A percentile compares a stretch with the other conserved stretches of the same genome.
These are phyloP conservation scores for Porphyrellus cyaneotinctus DNA, from an alignment of 768 basidiomycete genomes.

Conservation along the genomic window DNA sequence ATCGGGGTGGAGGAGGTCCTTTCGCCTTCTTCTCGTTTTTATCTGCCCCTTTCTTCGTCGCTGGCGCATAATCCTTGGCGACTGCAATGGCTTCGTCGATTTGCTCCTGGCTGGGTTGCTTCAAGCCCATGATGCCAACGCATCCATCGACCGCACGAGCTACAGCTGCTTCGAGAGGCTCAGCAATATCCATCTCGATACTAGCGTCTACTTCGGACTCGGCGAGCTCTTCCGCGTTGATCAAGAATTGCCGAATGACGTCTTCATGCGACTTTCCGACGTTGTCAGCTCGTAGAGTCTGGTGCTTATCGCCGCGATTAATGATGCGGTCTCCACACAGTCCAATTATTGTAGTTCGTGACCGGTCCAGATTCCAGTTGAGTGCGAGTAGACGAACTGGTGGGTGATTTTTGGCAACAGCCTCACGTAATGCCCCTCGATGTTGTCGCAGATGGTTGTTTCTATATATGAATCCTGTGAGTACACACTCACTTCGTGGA, in stretches of 20 bases:
- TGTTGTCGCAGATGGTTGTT: conserved; percentile 90
- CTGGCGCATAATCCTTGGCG: conserved; percentile 40
- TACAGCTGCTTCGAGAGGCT: conserved; percentile 52
- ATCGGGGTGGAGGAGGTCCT: conserved; percentile 44
- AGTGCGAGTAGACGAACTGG: conserved; percentile 77
- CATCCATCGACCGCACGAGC: conserved; percentile 56
- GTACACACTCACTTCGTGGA: not conserved
- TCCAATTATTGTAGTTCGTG: conserved; percentile 61
- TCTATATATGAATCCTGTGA: conserved; percentile 35
- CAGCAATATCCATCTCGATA: conserved; percentile 63
- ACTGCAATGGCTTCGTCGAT: conserved; percentile 44
- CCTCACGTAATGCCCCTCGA: conserved; percentile 63
- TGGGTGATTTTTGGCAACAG: conserved; percentile 39
- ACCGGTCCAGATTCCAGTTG: conserved; percentile 62
- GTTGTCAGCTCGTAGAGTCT: conserved; percentile 64
- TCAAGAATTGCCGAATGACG: conserved; percentile 80
- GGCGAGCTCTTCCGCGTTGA: conserved; percentile 55
- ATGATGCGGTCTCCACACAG: conserved; percentile 75
- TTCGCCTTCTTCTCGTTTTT: conserved; percentile 27
- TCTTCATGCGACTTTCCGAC: conserved; percentile 61
- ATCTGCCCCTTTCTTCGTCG: conserved; percentile 4
- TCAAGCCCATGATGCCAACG: conserved; percentile 49
- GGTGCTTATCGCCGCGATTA: conserved; percentile 78
- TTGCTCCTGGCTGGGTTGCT: conserved; percentile 49
- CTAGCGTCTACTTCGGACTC: conserved; percentile 60